Evolutionary conservation across 2,329 filamentous ascomycete species (phyloP).

Genomic region (Hypoxylon sp.): DNA sequence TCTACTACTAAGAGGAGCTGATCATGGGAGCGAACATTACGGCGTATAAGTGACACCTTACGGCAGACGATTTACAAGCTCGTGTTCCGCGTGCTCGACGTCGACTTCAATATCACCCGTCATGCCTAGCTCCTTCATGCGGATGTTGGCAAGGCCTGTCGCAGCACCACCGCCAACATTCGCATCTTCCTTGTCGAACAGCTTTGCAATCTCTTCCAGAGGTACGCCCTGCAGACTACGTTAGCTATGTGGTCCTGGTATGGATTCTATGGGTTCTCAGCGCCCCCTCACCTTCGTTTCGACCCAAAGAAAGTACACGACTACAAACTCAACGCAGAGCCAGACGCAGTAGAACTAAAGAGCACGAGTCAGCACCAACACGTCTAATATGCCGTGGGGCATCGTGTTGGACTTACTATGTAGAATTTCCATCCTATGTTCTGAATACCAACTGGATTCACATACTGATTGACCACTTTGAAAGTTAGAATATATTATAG

Average conservation of each 20-base stretch:
- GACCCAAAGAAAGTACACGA: constrained; percentile 15
- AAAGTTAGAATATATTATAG: constrained; percentile 41
- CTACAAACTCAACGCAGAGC: constrained; percentile 14
- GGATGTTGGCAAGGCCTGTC: not conserved
- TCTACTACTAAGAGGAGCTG: not conserved
- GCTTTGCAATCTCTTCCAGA: constrained; percentile 15
- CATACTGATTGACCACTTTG: constrained; percentile 53
- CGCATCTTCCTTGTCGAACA: constrained; percentile 12
- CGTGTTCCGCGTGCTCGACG: not conserved
- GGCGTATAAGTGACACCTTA: not conserved
- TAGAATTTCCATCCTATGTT: constrained; percentile 56
- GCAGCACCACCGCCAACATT: not conserved
- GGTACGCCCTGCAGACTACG: constrained; percentile 7
- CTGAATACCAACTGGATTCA: constrained; percentile 54
- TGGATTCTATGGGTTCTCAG: not conserved
- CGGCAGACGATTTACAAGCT: not conserved
- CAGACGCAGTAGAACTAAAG: constrained; percentile 14
- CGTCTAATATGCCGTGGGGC: not conserved
- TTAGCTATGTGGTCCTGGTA: constrained; percentile 6
- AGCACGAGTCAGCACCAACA: not conserved
- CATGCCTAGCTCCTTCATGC: not conserved
- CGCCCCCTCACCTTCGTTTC: constrained; percentile 11
- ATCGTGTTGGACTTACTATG: constrained; percentile 45
- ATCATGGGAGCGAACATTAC: not conserved
- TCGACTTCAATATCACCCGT: not conserved